Evolutionary conservation across 2,329 filamentous ascomycete genomes (phyloP).

Genomic region (Botrytis fragariae): DNA sequence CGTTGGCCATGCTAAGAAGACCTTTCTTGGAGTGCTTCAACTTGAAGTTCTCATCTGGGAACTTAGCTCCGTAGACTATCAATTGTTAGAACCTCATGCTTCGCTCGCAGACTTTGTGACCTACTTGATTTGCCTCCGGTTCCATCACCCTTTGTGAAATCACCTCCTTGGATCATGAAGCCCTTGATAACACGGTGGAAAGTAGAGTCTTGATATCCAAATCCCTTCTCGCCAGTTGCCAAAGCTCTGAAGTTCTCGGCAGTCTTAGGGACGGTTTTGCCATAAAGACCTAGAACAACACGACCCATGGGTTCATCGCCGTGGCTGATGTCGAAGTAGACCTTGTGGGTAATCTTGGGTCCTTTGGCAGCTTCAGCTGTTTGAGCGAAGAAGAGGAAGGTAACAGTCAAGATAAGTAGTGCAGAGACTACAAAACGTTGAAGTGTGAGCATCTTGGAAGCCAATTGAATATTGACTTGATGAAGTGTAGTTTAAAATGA

Average conservation of each 20-base stretch:
- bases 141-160: constrained; percentile 80
- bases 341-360: constrained; percentile 94
- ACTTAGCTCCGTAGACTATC: constrained; percentile 78
- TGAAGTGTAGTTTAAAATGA: constrained; percentile 15
- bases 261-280: constrained; percentile 80
- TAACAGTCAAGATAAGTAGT: constrained; percentile 73
- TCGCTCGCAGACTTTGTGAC: constrained; percentile 36
- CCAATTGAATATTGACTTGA: constrained; percentile 29
- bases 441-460: constrained; percentile 67
- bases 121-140: constrained; percentile 82
- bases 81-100: constrained; percentile 24
- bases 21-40: constrained; percentile 86
- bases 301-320: constrained; percentile 72
- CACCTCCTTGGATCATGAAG: constrained; percentile 90
- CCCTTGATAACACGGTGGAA: constrained; percentile 91
- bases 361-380: constrained; percentile 74
- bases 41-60: constrained; percentile 93
- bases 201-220: constrained; percentile 27
- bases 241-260: constrained; percentile 74
- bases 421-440: constrained; percentile 69
- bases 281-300: constrained; percentile 79
- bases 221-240: constrained; percentile 68
- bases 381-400: constrained; percentile 73
- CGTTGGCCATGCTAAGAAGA: constrained; percentile 81
- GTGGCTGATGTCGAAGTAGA: constrained; percentile 81